Evolutionary conservation across 164 flowering plant genomes (phyloP), one percentile per base, ranked within the genome.

Genomic region (Umbilicus rupestris): DNA sequence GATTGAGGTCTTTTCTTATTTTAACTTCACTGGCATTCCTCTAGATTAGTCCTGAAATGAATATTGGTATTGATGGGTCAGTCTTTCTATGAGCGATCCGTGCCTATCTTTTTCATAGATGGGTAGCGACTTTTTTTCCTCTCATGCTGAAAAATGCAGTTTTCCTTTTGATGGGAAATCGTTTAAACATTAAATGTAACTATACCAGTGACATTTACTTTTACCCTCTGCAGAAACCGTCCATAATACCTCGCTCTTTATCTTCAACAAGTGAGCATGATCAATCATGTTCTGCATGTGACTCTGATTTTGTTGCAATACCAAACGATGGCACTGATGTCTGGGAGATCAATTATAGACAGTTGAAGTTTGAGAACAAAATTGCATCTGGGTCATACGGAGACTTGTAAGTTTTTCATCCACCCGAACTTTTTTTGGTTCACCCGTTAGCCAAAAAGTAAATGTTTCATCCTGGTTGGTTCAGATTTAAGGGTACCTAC

Each of bases 361-460:
- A 66, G 44, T 66, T 91, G 72, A 84, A 80, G 71, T 85, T 80
- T 70, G 94, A 84, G 26, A 35, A 35, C 44, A 65, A 89, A 73
- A 80, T 91, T 71, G 89, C 89, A 63, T 83, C 96, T 66, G 96
- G 94, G 55, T 82, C 92, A 24, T 80, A 78, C 74, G 90, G 92
- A 62, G 94, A 91, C 71, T 73, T 92, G 98, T 92, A 80, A 82
- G 98, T 88, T 49, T 50, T n/a, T 39, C 19, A 14, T 16, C 31
- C 46, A 15, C 39, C 62, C 47, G 11, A 44, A 30, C 19, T 19
- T 50, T 20, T 20, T 66, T 28, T 65, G 41, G 29, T 50, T n/a
- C 67, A 22, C 44, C 62, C 35, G 64, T 14, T 58, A 20, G 55
- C 58, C 29, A 29, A 44, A 17, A 65, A 66, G 24, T 65, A 17